A percentile compares a stretch with the other conserved stretches of the same genome.
Evolutionary conservation across 306 rosid species (phyloP).

Genomic region (Potentilla sterilis): DNA sequence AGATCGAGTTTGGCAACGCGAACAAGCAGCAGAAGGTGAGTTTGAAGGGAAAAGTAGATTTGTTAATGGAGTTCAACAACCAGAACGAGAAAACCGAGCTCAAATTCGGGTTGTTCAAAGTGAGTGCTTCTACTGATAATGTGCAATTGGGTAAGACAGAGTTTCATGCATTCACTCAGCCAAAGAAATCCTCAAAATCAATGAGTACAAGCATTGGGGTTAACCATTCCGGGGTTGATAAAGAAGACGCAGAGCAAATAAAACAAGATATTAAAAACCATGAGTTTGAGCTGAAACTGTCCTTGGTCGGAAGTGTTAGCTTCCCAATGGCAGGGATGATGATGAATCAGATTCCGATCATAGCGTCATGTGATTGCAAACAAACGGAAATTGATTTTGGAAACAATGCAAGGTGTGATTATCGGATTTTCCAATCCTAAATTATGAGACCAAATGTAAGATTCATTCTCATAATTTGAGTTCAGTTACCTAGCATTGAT

Average conservation of each 20-base stretch:
- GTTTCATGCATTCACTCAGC: conserved; percentile 29
- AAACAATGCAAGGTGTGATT: conserved; percentile 34
- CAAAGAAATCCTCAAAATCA: conserved; percentile 22
- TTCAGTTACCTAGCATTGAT: neutral
- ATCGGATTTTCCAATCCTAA: conserved; percentile 21
- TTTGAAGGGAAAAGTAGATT: neutral
- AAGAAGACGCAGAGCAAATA: conserved; percentile 19
- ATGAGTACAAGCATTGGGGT: conserved; percentile 22
- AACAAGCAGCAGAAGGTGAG: neutral
- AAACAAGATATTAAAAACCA: conserved; percentile 16
- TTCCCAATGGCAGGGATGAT: conserved; percentile 23
- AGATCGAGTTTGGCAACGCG: conserved; percentile 24
- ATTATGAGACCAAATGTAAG: neutral
- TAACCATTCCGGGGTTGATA: conserved; percentile 5
- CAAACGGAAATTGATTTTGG: conserved; percentile 37
- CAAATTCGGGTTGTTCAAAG: conserved; percentile 23
- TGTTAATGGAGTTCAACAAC: conserved; percentile 35
- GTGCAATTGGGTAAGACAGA: conserved; percentile 20
- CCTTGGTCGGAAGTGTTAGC: conserved; percentile 30
- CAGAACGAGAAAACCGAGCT: conserved; percentile 36
- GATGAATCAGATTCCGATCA: conserved; percentile 24
- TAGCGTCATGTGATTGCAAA: conserved; percentile 25
- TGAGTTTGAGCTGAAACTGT: conserved; percentile 35
- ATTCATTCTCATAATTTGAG: neutral
- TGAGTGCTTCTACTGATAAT: conserved; percentile 11